These are phyloP conservation scores for Vitis hybrid DNA, from an alignment of 177 flowering plant species.

Conservation along the genomic window DNA sequence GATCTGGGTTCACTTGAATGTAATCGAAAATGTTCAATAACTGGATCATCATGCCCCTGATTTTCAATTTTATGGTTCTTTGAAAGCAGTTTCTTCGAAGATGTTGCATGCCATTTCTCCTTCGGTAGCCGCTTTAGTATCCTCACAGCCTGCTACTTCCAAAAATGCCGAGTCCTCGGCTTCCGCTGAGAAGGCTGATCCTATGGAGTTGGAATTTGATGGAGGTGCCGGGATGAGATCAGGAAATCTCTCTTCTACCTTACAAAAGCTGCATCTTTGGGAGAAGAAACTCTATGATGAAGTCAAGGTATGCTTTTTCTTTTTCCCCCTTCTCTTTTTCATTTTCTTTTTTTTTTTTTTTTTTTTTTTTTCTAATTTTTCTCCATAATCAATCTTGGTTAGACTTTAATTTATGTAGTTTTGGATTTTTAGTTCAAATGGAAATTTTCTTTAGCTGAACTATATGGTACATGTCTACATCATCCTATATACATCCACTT, in stretches of 20 bases:
- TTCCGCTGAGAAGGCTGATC: constrained; percentile 29
- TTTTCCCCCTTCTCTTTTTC: background rate
- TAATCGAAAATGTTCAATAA: too few species aligned
- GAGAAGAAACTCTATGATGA: constrained; percentile 92
- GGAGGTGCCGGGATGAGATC: constrained; percentile 46
- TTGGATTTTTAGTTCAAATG: background rate
- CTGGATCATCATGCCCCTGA: too few species aligned
- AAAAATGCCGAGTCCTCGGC: constrained; percentile 40
- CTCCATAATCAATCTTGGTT: background rate
- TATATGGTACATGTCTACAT: too few species aligned
- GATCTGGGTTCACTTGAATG: background rate
- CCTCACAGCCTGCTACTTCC: constrained; percentile 66
- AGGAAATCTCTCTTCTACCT: constrained; percentile 64
- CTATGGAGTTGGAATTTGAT: constrained; percentile 38
- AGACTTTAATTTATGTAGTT: background rate
- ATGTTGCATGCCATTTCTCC: constrained; percentile 72
- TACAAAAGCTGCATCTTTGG: constrained; percentile 86
- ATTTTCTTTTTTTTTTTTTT: background rate
- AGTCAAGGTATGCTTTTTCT: constrained; percentile 71
- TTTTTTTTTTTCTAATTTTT: background rate
- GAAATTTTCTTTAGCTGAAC: background rate
- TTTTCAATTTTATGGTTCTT: constrained; percentile 14
- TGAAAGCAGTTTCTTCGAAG: constrained; percentile 66
- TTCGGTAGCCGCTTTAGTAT: constrained; percentile 39
- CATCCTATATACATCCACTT: too few species aligned